phyloP scores from a whole-genome alignment of 2,329 filamentous ascomycete species.

The Talaromyces sp. region DNA sequence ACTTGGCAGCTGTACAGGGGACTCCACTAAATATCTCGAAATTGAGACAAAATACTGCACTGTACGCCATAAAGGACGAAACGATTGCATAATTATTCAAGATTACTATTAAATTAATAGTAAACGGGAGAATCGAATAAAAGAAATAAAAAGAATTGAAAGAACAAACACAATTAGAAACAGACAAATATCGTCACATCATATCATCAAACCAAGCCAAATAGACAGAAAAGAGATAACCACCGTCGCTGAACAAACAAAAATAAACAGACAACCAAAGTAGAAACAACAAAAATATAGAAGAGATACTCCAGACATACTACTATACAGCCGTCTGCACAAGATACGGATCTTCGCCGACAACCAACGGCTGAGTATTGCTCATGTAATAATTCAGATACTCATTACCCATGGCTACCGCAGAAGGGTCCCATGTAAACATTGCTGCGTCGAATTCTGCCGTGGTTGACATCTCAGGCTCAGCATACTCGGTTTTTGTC shows the following conservation, averaged over 20 bases:
- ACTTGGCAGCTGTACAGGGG: too few relatives aligned
- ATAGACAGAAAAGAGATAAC: background rate
- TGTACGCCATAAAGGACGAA: too few relatives aligned
- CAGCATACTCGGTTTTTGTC: conserved; percentile 11
- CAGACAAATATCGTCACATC: conserved; percentile 4
- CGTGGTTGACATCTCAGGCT: conserved; percentile 13
- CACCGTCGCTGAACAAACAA: conserved; percentile 5
- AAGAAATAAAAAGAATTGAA: background rate
- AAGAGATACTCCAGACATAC: conserved; percentile 13
- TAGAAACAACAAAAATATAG: conserved; percentile 8
- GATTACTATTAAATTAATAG: background rate
- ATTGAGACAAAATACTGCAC: background rate
- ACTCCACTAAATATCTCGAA: background rate
- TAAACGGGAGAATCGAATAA: background rate
- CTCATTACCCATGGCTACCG: conserved; percentile 25
- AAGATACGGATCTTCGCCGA: conserved; percentile 32
- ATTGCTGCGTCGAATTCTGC: conserved; percentile 19
- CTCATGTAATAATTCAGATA: conserved; percentile 19
- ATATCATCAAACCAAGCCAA: background rate
- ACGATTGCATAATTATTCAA: background rate
- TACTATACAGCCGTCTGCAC: conserved; percentile 30
- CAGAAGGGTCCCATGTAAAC: conserved; percentile 24
- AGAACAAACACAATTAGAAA: too few relatives aligned
- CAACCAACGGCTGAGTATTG: conserved; percentile 24
- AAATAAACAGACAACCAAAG: conserved; percentile 8